phyloP scores from a whole-genome alignment of 176 grass and related monocot species.

The Neostapfia colusana region DNA sequence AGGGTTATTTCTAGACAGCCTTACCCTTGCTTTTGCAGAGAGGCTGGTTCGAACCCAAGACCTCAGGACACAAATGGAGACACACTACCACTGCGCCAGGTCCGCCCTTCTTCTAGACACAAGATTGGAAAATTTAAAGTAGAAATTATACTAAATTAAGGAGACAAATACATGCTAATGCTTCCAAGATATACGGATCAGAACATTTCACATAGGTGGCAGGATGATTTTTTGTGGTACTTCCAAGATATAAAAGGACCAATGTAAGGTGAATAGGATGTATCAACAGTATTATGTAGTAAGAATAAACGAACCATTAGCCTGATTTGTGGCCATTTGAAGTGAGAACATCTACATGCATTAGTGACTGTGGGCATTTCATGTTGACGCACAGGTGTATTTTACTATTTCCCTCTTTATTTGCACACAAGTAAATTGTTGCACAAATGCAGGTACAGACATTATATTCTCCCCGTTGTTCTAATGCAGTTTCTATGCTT shows the following conservation, averaged over 20 bases:
- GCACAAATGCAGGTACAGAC: not conserved
- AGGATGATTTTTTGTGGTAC: not conserved
- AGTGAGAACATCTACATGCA: constrained; percentile 9
- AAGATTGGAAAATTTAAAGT: not conserved
- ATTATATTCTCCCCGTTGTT: not conserved
- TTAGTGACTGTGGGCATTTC: constrained; percentile 1
- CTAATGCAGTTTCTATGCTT: constrained; percentile 10
- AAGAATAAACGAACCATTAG: not conserved
- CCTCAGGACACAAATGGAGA: too few species aligned
- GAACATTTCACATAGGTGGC: too few species aligned
- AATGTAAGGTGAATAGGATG: not conserved
- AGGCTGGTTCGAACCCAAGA: too few species aligned
- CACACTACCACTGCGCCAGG: too few species aligned
- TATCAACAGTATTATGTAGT: not conserved
- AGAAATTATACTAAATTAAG: constrained; percentile 18
- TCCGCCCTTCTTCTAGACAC: too few species aligned
- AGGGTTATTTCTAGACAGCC: too few species aligned
- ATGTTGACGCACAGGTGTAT: not conserved
- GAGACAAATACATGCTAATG: constrained; percentile 15
- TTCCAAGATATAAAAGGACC: constrained; percentile 15
- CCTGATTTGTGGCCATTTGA: constrained; percentile 3
- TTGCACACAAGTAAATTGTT: constrained; percentile 15
- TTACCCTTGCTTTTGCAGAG: too few species aligned
- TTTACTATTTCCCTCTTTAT: constrained; percentile 19
- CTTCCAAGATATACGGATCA: too few species aligned